A percentile compares a stretch with the other conserved stretches of the same genome.
phyloP scores from a whole-genome alignment of 352 stramenopile species.

The Globisporangium okanoganense region DNA sequence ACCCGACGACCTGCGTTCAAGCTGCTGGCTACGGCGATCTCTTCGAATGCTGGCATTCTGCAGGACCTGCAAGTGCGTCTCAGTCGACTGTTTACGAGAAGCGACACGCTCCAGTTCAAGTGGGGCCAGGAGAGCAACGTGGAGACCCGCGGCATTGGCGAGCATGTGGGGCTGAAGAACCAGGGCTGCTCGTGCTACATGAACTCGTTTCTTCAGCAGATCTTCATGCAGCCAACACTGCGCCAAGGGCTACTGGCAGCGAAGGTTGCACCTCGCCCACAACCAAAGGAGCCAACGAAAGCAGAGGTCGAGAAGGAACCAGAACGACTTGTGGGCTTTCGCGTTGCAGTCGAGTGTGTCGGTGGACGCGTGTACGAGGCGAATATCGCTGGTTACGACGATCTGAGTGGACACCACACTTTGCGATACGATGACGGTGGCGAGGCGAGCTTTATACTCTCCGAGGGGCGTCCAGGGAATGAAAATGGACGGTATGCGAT shows the following conservation, averaged over 20 bases:
- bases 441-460: conserved; percentile 84
- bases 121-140: conserved; percentile 86
- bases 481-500: conserved; percentile 95
- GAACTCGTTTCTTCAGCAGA: conserved; percentile 98
- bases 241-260: conserved; percentile 73
- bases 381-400: conserved; percentile 87
- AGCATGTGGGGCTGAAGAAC: conserved; percentile 96
- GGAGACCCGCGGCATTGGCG: conserved; percentile 72
- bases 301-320: conserved; percentile 86
- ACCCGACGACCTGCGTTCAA: conserved; percentile 79
- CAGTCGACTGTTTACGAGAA: conserved; percentile 55
- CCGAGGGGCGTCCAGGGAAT: conserved; percentile 92
- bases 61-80: conserved; percentile 55
- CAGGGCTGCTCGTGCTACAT: conserved; percentile 99
- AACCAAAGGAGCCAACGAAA: conserved; percentile 76
- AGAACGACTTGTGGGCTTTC: conserved; percentile 62
- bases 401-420: conserved; percentile 64
- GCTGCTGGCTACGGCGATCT: conserved; percentile 75
- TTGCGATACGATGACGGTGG: conserved; percentile 89
- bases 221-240: conserved; percentile 91
- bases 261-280: conserved; percentile 51
- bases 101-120: conserved; percentile 55
- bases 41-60: conserved; percentile 56
- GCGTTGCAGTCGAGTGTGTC: conserved; percentile 92
- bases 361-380: conserved; percentile 93